Base-by-base conservation (phyloP, 768 basidiomycete species). In the Hygrophorus pudorinus region DNA sequence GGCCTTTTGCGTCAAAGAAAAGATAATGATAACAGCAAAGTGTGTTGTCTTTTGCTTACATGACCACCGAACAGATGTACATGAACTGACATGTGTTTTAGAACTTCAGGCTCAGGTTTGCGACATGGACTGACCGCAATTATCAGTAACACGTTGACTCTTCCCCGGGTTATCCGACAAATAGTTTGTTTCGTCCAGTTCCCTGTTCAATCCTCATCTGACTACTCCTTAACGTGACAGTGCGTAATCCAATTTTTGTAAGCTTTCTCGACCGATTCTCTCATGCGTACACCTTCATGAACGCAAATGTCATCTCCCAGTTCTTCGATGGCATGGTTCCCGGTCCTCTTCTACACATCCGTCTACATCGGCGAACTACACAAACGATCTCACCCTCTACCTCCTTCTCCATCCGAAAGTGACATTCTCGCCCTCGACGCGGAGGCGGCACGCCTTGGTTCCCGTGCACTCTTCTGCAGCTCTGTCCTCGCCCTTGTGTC, bases 321-420 rank as follows among this genome's bases (percentile, higher is more conserved):
- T 48, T 73, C 79, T 10, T 93, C 79, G 80, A 70, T 92, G 47
- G 85, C 78, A 6, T 97, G 94, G 94, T 96, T 94, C 56, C 92
- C 93, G 0, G 65, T 91, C 20, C 69, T 94, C 1, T 92, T 93
- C 63, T 93, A 90, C 66, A 83, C 81, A 2, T 83, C 85, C 1
- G 67, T 88, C 18, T 97, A 91, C 63, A 73, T 96, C 42, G 86
- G 87, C 10, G 93, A 94, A 53, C 71, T 94, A 9, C 79, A 96
- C 68, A 85, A 79, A 48, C 68, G 64, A 42, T 48, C 21, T 39
- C 54, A 8, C 18, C 47, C n/a, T 18, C 12, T 29, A 11, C n/a
- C 27, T 31, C 55, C 16, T 53, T 53, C n/a, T 59, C 57, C 1
- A 59, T 62, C 2, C 3, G 7, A 24, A 3, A 24, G 24, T 24